These are phyloP conservation scores for Elsinoe arachidis DNA, from an alignment of 2,329 filamentous ascomycete species.

Conservation along the genomic window DNA sequence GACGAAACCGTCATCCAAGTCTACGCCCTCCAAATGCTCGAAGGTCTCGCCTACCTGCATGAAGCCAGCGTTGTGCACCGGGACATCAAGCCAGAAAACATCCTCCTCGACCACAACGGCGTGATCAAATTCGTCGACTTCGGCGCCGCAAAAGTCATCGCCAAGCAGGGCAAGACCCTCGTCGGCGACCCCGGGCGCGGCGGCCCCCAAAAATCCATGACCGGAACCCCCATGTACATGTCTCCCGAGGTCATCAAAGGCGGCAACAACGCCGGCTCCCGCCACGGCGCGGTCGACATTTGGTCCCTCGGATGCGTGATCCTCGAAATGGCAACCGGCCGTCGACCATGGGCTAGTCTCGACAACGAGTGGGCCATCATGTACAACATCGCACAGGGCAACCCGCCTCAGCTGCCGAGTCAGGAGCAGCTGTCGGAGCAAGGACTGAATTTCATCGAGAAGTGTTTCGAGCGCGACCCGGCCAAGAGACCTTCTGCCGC, in stretches of 20 bases:
- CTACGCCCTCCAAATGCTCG: constrained; percentile 85
- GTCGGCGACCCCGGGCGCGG: constrained; percentile 42
- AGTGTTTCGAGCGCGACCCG: constrained; percentile 81
- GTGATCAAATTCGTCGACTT: constrained; percentile 99
- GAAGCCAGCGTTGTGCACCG: constrained; percentile 87
- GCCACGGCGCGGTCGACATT: constrained; percentile 81
- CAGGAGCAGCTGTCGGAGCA: constrained; percentile 72
- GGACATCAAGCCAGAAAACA: constrained; percentile 96
- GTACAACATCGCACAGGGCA: constrained; percentile 99
- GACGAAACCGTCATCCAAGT: constrained; percentile 98
- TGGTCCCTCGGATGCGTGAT: constrained; percentile 97
- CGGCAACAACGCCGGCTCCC: constrained; percentile 61
- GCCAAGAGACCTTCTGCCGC: constrained; percentile 69
- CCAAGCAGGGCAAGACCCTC: constrained; percentile 81
- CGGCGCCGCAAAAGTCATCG: constrained; percentile 93
- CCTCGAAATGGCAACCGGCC: constrained; percentile 92
- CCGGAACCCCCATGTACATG: constrained; percentile 99
- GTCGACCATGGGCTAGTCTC: constrained; percentile 85
- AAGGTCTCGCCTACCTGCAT: constrained; percentile 88
- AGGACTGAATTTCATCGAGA: constrained; percentile 80
- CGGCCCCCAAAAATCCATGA: constrained; percentile 72
- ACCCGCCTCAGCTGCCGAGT: constrained; percentile 75
- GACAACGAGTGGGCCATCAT: constrained; percentile 99
- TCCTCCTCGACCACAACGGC: constrained; percentile 91
- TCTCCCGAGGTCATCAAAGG: constrained; percentile 97